These are phyloP conservation scores for Plasmodium fragile DNA, from an alignment of 169 alveolate species.

Conservation along the genomic window DNA sequence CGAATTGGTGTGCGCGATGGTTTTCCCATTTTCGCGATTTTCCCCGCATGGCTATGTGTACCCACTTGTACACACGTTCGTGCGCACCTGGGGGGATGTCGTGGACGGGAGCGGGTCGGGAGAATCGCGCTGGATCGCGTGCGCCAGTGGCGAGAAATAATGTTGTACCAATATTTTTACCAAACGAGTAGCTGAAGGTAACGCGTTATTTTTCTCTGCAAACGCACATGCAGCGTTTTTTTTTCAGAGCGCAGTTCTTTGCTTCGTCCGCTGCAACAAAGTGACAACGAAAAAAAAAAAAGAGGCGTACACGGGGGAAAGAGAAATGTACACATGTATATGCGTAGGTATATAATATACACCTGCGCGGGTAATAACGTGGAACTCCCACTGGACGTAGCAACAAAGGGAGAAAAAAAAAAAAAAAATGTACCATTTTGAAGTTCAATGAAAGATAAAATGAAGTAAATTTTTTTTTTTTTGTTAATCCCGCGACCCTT, in stretches of 20 bases:
- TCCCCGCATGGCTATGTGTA: neutral
- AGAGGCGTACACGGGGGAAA: neutral
- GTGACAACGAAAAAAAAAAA: conserved; percentile 6
- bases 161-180: neutral
- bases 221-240: neutral
- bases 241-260: neutral
- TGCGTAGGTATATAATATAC: neutral
- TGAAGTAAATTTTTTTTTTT: neutral
- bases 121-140: neutral
- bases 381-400: neutral
- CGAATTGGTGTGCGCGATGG: neutral
- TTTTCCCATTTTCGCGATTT: neutral
- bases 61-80: neutral
- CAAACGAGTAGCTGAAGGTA: neutral
- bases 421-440: neutral
- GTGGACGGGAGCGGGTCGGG: neutral
- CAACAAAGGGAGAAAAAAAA: neutral
- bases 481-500: neutral
- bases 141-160: neutral
- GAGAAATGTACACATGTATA: neutral
- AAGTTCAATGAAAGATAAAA: neutral
- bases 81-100: neutral
- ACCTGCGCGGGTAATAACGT: neutral
- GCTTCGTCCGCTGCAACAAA: neutral
- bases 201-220: neutral